phyloP scores from a whole-genome alignment of 169 alveolate species.

The Cryptosporidium andersoni region DNA sequence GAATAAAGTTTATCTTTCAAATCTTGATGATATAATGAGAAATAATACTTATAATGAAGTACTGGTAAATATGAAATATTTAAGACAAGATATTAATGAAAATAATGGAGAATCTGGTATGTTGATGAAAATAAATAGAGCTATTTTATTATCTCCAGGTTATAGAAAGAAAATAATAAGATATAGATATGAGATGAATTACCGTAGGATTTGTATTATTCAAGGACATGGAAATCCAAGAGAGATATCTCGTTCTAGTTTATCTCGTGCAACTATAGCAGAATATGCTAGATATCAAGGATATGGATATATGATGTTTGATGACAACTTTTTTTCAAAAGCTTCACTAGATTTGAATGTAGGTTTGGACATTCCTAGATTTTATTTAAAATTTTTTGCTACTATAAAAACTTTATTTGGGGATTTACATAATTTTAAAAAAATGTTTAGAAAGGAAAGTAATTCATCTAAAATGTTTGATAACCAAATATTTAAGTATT shows the following conservation, averaged over 20 bases:
- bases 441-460: conserved; percentile 2
- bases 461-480: background rate
- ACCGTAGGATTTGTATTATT: conserved; percentile 36
- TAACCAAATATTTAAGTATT: too few relatives aligned
- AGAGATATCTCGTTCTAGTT: conserved; percentile 34
- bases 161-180: conserved; percentile 52
- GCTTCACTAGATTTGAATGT: conserved; percentile 17
- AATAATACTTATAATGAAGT: too few relatives aligned
- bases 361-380: conserved; percentile 62
- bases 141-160: conserved; percentile 12
- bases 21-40: too few relatives aligned
- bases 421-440: conserved; percentile 42
- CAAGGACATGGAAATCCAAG: conserved; percentile 53
- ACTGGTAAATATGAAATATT: too few relatives aligned
- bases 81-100: too few relatives aligned
- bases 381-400: conserved; percentile 37
- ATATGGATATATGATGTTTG: conserved; percentile 43
- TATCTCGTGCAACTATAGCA: conserved; percentile 45
- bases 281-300: conserved; percentile 70
- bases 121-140: background rate
- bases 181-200: conserved; percentile 26
- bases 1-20: too few relatives aligned
- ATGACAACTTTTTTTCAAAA: conserved; percentile 26
- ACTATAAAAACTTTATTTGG: conserved; percentile 35
- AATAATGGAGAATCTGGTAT: too few relatives aligned